Percentiles rank a stretch among this genome's conserved stretches.
Evolutionary conservation across 2,329 filamentous ascomycete species (phyloP).

Genomic region (Penicillium sp.): DNA sequence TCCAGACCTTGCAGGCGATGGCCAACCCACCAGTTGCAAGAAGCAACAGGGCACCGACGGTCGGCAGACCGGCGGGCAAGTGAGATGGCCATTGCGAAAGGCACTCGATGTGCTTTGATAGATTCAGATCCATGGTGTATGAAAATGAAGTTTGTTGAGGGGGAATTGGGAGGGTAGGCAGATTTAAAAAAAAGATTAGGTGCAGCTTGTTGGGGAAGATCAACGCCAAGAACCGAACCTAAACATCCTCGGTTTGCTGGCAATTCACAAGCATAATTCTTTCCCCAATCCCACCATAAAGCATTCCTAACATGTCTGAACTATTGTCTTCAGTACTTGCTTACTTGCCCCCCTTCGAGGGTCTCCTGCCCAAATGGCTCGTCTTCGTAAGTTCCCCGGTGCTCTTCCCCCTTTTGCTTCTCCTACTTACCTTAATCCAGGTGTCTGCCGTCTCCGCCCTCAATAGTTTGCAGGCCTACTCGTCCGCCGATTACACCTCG

Average conservation of each 20-base stretch:
- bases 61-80: constrained; percentile 38
- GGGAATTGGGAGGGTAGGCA: background rate
- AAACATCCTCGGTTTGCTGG: constrained; percentile 21
- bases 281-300: background rate
- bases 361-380: constrained; percentile 65
- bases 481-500: constrained; percentile 77
- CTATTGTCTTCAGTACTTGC: constrained; percentile 12
- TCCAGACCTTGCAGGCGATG: constrained; percentile 58
- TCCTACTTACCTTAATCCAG: constrained; percentile 35
- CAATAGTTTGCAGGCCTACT: constrained; percentile 83
- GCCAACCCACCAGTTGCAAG: constrained; percentile 59
- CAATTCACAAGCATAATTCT: background rate
- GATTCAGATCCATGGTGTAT: constrained; percentile 40
- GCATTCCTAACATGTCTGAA: background rate
- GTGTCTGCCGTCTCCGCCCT: constrained; percentile 78
- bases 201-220: constrained; percentile 25
- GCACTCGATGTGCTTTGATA: constrained; percentile 32
- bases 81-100: constrained; percentile 37
- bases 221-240: constrained; percentile 21
- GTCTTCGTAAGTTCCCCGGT: constrained; percentile 54
- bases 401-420: background rate
- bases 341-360: constrained; percentile 44
- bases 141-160: constrained; percentile 1
- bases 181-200: constrained; percentile 8
- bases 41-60: constrained; percentile 36